Conservation (phyloP, 1,284 basidiomycete species). For the Violaceomyces palustris region DNA sequence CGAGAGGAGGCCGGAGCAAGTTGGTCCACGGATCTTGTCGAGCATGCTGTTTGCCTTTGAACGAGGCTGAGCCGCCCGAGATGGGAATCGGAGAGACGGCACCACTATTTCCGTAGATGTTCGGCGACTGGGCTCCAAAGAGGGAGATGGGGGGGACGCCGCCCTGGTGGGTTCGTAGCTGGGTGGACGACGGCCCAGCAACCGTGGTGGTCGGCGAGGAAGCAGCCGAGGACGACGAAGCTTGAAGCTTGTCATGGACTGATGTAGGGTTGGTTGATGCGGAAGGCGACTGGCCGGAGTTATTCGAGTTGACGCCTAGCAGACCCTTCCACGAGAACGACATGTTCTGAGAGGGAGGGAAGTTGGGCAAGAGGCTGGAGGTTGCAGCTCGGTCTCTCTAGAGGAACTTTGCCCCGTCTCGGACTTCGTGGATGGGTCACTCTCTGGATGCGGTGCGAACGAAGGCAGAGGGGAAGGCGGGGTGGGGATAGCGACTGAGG, state of each 20-base stretch:
- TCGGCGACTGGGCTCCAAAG: not conserved
- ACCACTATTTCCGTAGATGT: not conserved
- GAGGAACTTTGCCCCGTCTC: too few species aligned
- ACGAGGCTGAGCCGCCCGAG: slow-evolving; percentile 6
- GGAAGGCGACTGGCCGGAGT: slow-evolving; percentile 8
- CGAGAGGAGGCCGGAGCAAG: slow-evolving; percentile 21
- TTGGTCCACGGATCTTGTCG: slow-evolving; percentile 11
- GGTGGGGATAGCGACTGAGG: not conserved
- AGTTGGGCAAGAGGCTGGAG: not conserved
- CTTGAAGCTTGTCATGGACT: slow-evolving; percentile 1
- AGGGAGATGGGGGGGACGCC: not conserved
- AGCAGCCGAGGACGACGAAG: not conserved
- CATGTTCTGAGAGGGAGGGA: slow-evolving; percentile 15
- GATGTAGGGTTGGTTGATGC: slow-evolving; percentile 1
- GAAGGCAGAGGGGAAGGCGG: not conserved
- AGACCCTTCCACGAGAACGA: slow-evolving; percentile 49
- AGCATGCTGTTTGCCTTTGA: slow-evolving; percentile 20
- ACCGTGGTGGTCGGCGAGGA: not conserved
- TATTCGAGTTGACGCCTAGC: slow-evolving; percentile 24
- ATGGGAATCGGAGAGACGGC: slow-evolving; percentile 1
- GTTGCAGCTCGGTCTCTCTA: too few species aligned
- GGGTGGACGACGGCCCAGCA: slow-evolving; percentile 3
- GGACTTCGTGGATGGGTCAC: too few species aligned
- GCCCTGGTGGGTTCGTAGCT: slow-evolving; percentile 1
- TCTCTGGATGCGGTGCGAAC: not conserved